A percentile compares a stretch with the other conserved stretches of the same genome.
phyloP scores from a whole-genome alignment of 768 basidiomycete species.

The Naganishia onofrii region DNA sequence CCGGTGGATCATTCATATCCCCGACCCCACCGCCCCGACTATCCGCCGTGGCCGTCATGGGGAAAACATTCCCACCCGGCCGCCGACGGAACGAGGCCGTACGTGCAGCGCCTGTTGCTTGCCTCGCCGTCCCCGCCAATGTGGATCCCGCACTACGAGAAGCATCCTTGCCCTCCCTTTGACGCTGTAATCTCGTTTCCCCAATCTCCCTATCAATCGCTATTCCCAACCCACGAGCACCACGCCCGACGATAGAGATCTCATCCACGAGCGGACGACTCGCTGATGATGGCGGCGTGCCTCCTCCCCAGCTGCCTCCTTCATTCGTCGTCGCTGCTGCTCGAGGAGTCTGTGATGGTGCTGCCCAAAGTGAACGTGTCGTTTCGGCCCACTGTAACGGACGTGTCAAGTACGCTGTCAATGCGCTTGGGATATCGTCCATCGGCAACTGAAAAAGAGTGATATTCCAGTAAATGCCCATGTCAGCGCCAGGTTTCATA shows the following conservation, averaged over 20 bases:
- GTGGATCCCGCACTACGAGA: neutral
- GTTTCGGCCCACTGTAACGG: conserved; percentile 49
- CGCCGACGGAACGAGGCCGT: conserved; percentile 2
- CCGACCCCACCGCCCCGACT: neutral
- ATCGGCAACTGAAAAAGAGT: conserved; percentile 26
- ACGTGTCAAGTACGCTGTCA: conserved; percentile 40
- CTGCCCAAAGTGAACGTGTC: conserved; percentile 33
- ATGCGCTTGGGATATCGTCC: conserved; percentile 35
- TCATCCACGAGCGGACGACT: conserved; percentile 8
- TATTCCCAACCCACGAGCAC: conserved; percentile 47
- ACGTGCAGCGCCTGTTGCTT: neutral
- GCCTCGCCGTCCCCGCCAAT: neutral
- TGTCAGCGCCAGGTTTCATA: too few species aligned
- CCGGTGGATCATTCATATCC: neutral
- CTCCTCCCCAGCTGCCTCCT: neutral
- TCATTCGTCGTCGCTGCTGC: conserved; percentile 15
- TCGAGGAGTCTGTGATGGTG: neutral
- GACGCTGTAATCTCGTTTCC: conserved; percentile 14
- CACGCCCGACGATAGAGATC: conserved; percentile 44
- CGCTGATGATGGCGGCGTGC: too few species aligned
- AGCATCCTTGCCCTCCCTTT: neutral
- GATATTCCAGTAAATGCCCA: too few species aligned
- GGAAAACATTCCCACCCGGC: neutral
- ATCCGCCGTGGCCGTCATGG: conserved; percentile 4
- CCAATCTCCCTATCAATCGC: conserved; percentile 45